These are phyloP conservation scores for Sporobolomyces phaffii DNA, from an alignment of 768 basidiomycete genomes.

Conservation along the genomic window DNA sequence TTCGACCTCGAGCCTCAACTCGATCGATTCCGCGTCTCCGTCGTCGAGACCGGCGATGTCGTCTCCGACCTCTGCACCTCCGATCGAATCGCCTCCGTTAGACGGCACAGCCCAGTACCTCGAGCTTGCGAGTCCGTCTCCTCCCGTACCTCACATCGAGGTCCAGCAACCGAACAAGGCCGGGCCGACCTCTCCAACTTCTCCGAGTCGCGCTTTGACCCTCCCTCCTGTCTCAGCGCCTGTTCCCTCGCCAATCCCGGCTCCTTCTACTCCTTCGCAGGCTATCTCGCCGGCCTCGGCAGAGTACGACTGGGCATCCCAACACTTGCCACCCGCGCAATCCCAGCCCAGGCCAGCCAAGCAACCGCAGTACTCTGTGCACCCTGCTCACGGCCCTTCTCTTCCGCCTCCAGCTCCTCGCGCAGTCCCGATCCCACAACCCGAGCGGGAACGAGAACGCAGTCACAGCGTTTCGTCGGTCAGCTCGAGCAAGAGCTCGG, in stretches of 20 bases:
- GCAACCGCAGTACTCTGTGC: constrained; percentile 65
- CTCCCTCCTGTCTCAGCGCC: neutral
- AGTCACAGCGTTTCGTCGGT: constrained; percentile 21
- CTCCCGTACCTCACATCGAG: neutral
- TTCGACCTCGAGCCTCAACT: neutral
- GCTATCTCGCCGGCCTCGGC: constrained; percentile 30
- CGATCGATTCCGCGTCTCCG: neutral
- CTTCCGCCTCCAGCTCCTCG: constrained; percentile 42
- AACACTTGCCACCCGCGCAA: constrained; percentile 43
- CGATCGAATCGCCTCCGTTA: neutral
- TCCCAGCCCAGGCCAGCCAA: too few relatives aligned
- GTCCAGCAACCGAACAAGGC: neutral
- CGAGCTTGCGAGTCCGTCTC: neutral
- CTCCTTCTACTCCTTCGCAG: neutral
- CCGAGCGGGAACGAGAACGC: constrained; percentile 36
- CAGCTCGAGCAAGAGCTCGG: neutral
- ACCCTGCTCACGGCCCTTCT: constrained; percentile 49
- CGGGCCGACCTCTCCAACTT: neutral
- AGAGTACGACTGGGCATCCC: constrained; percentile 45
- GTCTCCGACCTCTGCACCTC: neutral
- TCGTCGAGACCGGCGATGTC: neutral
- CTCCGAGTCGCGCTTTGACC: neutral
- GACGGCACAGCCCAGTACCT: constrained; percentile 15
- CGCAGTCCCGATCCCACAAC: constrained; percentile 42
- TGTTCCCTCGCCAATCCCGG: neutral